Conservation (phyloP, 352 stramenopile species). For the Globisporangium irregulare region DNA sequence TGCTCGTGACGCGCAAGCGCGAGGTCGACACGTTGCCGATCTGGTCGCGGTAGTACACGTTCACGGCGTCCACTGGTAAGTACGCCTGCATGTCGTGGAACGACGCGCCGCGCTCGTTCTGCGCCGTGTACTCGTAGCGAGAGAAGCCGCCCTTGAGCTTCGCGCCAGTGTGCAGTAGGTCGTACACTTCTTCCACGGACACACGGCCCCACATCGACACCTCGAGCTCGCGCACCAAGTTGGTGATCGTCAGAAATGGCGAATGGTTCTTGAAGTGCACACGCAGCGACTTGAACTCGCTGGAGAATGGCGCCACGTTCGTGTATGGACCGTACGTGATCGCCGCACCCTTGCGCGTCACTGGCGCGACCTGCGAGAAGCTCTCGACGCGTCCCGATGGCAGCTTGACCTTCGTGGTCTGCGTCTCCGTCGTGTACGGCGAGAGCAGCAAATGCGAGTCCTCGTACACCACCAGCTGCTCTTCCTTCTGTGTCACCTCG, state of each 20-base stretch:
- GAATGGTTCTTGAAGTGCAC: slow-evolving; percentile 88
- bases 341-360: slow-evolving; percentile 65
- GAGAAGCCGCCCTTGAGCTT: slow-evolving; percentile 85
- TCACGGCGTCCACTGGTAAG: slow-evolving; percentile 74
- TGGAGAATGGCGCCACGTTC: slow-evolving; percentile 48
- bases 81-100: slow-evolving; percentile 72
- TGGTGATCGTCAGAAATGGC: slow-evolving; percentile 84
- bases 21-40: slow-evolving; percentile 90
- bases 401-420: slow-evolving; percentile 87
- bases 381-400: slow-evolving; percentile 70
- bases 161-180: slow-evolving; percentile 82
- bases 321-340: slow-evolving; percentile 80
- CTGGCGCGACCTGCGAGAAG: slow-evolving; percentile 54
- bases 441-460: slow-evolving; percentile 63
- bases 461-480: slow-evolving; percentile 83
- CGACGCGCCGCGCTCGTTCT: slow-evolving; percentile 61
- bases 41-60: slow-evolving; percentile 90
- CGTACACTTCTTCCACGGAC: slow-evolving; percentile 86
- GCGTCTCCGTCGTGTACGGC: slow-evolving; percentile 71
- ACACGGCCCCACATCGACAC: slow-evolving; percentile 90
- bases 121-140: slow-evolving; percentile 78
- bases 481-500: slow-evolving; percentile 76
- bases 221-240: slow-evolving; percentile 84
- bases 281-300: slow-evolving; percentile 31
- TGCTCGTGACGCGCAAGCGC: slow-evolving; percentile 43